Base-by-base conservation (phyloP, 1,139 yeast genomes). In the Citeromyces hawaiiensis region DNA sequence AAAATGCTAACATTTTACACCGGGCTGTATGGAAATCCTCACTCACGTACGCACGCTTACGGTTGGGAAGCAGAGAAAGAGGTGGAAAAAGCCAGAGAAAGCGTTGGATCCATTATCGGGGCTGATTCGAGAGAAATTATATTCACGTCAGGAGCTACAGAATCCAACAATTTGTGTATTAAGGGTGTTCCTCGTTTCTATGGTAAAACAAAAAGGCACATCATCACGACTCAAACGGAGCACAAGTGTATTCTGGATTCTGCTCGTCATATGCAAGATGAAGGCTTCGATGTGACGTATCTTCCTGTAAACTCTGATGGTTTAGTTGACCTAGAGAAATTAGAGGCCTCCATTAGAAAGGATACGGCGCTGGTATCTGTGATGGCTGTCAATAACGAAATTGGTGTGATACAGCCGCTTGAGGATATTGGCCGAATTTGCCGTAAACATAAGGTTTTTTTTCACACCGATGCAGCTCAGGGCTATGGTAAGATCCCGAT, bases 391-490 rank as follows among this genome's bases (percentile, higher is more conserved):
- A 91, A 91, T 66, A 91, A 91, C 59, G 99, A 91, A 66, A 91
- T 91, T 50, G 99, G 99, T 42, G 97, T 93, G 35, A 77, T 88
- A 54, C 99, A 91, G 64, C 98, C 97, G 4, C 66, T 91, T 44
- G 93, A 85, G 53, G 96, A 87, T 59, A 93, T 91, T 52, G 99
- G 99, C 39, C 63, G 69, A 45, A 70, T 91, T 45, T 91, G 99
- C 63, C 75, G 91, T 49, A 72, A 76, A 50, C 68, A 85, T 56
- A 91, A 93, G 66, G 80, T 91, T 34, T 91, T 87, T 55, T 91
- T 93, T 79, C 99, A 91, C 62, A 81, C 97, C n/a, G 99, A 91
- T 58, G 94, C 83, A 42, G 98, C 99, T 15, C 99, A 91, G 63
- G 98, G 96, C 3, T 85, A 76, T 55, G 99, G 99, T 47, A 93